Evolutionary conservation across 495 filamentous ascomycete genomes (phyloP), one percentile per base, ranked within the genome.

Genomic region (Neurospora sp.): DNA sequence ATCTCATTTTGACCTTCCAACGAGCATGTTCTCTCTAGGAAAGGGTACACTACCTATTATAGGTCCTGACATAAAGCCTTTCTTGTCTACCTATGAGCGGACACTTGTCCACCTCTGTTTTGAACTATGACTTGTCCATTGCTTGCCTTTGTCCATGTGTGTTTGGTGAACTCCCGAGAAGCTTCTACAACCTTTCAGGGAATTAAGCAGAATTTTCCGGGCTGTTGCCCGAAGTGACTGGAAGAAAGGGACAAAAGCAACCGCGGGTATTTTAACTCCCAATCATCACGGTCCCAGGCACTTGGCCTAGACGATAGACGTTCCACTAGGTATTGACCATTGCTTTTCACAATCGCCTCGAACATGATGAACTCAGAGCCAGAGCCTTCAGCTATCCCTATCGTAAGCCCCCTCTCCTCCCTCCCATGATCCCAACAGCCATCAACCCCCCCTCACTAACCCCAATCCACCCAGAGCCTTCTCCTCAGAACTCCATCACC

Each of bases 361-460:
- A 12, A 20, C 44, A 48, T 12, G 0, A 48, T 48, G n/a, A 48
- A 48, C 44, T 11, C 9, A 48, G 4, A 48, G 9, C 44, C 18
- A 48, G n/a, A 20, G 44, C 44, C 18, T n/a, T 48, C 44, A 11
- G 8, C n/a, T 23, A 2, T 48, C 8, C 44, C 44, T 10, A 12
- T 48, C n/a, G n/a, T 48, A 48, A 23, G 44, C 0, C 0, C 0
- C 18, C 8, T n/a, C n/a, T 5, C 44, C 0, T 0, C 44, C 10
- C 8, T 48, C n/a, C 0, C 18, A 23, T 2, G 0, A 0, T 48
- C n/a, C n/a, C 2, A 48, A 0, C n/a, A 11, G n/a, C 9, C 18
- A 23, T 23, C 44, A 48, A 48, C 8, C 41, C 3, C n/a, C n/a
- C 44, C 0, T 23, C 18, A 12, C n/a, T 48, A 23, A 48, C 44